Base-by-base conservation (phyloP, 345 rosid genomes). In the Euphorbia lathyris region DNA sequence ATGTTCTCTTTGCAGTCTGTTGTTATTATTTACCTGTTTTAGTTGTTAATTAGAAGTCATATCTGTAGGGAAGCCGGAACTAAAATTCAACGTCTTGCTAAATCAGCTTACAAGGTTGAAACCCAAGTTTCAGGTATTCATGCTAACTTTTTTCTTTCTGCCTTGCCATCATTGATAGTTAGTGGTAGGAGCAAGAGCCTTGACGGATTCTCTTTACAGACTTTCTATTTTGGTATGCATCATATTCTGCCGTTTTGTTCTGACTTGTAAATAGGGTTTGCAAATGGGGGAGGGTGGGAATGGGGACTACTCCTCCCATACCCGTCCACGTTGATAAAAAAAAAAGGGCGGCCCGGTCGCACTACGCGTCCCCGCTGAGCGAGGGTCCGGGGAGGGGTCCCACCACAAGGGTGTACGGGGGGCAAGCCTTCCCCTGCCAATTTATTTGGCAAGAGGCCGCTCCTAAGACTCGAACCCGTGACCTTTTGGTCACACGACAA, bases 51-150 rank as follows among this genome's bases (percentile, higher is more conserved):
- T 66, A 27, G 43, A 58, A 42, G 42, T 65, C 68, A 47, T 70
- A 65, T 76, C 30, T 74, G 79, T 69, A 95, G 99, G 88, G 76
- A 75, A 73, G 74, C 97, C 62, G 99, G 98, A 78, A 84, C 71
- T 19, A 83, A 85, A 74, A 81, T 84, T 73, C 97, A 87, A 58
- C 85, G 72, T 74, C 87, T 90, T 60, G 85, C 86, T 52, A 92
- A 88, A 76, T 87, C 96, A 20, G 85, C 79, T 75, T 78, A 86
- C 82, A 90, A 88, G 78, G 91, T 82, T 64, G 99, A 92, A 82
- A 73, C 81, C 22, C 76, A 86, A 82, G 94, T 91, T 66, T 75
- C 90, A 78, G 97, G 99, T 92, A 79, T 65, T 70, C 43, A n/a
- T 60, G 14, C 72, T 68, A 30, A 20, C 27, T 2, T 55, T 22